Conservation (phyloP, 805 yeast species). For the Yamadazyma nakazawae region DNA sequence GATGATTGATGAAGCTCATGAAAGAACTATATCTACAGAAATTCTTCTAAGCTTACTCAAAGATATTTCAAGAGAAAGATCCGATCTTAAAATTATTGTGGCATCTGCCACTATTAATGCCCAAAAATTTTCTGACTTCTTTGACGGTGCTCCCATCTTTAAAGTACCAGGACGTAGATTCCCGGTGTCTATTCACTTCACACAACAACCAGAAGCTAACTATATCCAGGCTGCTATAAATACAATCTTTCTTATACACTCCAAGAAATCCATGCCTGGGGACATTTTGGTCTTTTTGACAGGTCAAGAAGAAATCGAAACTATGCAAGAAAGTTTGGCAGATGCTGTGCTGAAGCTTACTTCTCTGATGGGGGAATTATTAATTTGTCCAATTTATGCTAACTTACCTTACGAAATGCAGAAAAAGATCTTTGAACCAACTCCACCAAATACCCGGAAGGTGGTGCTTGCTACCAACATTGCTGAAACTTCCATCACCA, state of each 20-base stretch:
- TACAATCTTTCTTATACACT: constrained; percentile 84
- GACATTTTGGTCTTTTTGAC: constrained; percentile 90
- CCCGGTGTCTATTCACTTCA: constrained; percentile 84
- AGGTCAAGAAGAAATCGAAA: constrained; percentile 95
- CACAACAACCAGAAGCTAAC: constrained; percentile 85
- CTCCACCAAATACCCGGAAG: constrained; percentile 75
- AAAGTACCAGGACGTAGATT: constrained; percentile 90
- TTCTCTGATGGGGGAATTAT: constrained; percentile 53
- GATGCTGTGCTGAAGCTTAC: constrained; percentile 69
- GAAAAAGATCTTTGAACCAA: constrained; percentile 76
- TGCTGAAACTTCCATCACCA: constrained; percentile 52
- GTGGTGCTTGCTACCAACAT: constrained; percentile 94
- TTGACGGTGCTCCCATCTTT: constrained; percentile 80
- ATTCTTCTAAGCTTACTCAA: constrained; percentile 74
- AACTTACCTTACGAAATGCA: constrained; percentile 86
- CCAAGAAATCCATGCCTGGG: constrained; percentile 58
- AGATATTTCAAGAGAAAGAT: constrained; percentile 57
- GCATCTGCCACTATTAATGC: constrained; percentile 99
- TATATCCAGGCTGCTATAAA: constrained; percentile 86
- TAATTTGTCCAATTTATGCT: constrained; percentile 86
- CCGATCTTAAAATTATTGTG: constrained; percentile 70
- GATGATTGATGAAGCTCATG: constrained; percentile 97
- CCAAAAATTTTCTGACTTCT: constrained; percentile 75
- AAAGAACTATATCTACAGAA: constrained; percentile 91
- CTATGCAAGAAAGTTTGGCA: constrained; percentile 63